Conservation (phyloP, 2,329 filamentous ascomycete species). For the Microdochium trichocladiopsis region DNA sequence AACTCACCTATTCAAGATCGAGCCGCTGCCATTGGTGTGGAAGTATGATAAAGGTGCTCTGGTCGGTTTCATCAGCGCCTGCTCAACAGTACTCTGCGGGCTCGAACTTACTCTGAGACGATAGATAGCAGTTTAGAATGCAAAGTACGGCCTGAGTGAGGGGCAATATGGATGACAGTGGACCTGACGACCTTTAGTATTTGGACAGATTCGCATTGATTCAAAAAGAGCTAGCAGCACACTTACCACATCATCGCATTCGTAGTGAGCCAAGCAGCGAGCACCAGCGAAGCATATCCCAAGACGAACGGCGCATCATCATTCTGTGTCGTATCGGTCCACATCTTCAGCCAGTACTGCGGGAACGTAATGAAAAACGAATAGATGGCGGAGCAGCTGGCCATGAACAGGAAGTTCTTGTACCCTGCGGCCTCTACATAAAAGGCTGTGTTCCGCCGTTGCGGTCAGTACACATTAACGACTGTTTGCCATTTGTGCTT, state of each 20-base stretch:
- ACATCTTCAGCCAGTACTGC: slow-evolving; percentile 30
- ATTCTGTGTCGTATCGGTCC: slow-evolving; percentile 21
- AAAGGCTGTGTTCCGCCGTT: slow-evolving; percentile 12
- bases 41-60: not conserved
- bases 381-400: slow-evolving; percentile 14
- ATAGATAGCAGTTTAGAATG: slow-evolving; percentile 15
- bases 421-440: slow-evolving; percentile 20
- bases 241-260: slow-evolving; percentile 25
- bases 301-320: slow-evolving; percentile 21
- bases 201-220: slow-evolving; percentile 1
- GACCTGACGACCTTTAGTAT: slow-evolving; percentile 16
- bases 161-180: slow-evolving; percentile 23
- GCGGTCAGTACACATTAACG: not conserved
- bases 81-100: slow-evolving; percentile 11
- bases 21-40: not conserved
- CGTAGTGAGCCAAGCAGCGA: slow-evolving; percentile 28
- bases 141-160: slow-evolving; percentile 30
- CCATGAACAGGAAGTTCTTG: slow-evolving; percentile 16
- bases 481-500: not conserved
- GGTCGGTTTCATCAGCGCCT: slow-evolving; percentile 3
- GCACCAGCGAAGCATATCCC: slow-evolving; percentile 25
- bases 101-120: slow-evolving; percentile 21
- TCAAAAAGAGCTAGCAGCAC: too few species aligned
- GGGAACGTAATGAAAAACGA: slow-evolving; percentile 27
- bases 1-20: not conserved